These are phyloP conservation scores for Neurospora africana DNA, from an alignment of 495 filamentous ascomycete genomes.

Conservation along the genomic window DNA sequence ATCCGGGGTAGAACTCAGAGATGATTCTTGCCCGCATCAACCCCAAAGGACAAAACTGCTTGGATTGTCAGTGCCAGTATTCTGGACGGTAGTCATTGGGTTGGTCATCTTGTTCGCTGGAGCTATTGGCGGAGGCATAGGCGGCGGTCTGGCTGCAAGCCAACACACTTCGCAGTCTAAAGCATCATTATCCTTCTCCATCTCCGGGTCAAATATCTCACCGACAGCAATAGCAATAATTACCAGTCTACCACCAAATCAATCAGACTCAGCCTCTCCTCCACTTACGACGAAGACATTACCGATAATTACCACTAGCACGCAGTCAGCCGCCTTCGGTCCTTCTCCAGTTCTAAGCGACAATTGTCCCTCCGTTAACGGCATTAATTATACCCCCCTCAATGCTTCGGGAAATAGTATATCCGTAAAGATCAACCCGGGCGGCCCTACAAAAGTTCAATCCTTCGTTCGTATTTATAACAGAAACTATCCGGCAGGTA, in stretches of 20 bases:
- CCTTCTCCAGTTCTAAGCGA: conserved; percentile 11
- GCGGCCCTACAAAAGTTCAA: conserved; percentile 6
- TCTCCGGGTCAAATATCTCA: conserved; percentile 1
- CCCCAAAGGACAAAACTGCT: conserved; percentile 9
- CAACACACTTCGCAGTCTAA: not conserved
- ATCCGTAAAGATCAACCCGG: conserved; percentile 3
- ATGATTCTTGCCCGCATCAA: not conserved
- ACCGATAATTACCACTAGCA: not conserved
- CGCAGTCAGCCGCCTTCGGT: not conserved
- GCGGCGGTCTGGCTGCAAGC: conserved; percentile 12
- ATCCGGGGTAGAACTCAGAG: not conserved
- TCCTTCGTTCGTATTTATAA: conserved; percentile 21
- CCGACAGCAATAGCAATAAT: not conserved
- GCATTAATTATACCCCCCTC: conserved; percentile 16
- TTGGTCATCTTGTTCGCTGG: conserved; percentile 21
- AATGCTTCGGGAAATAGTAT: conserved; percentile 16
- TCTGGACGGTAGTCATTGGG: conserved; percentile 20
- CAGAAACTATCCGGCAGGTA: conserved; percentile 20
- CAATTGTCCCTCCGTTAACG: conserved; percentile 20
- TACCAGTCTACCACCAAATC: not conserved
- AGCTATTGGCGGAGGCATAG: conserved; percentile 24
- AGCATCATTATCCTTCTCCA: no score
- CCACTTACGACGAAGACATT: conserved; percentile 9
- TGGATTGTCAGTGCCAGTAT: conserved; percentile 22
- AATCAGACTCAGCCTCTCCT: not conserved